Evolutionary conservation across 225 moss, liverwort and hornwort species (phyloP).

Genomic region (Bryoerythrophyllum caledonicum): DNA sequence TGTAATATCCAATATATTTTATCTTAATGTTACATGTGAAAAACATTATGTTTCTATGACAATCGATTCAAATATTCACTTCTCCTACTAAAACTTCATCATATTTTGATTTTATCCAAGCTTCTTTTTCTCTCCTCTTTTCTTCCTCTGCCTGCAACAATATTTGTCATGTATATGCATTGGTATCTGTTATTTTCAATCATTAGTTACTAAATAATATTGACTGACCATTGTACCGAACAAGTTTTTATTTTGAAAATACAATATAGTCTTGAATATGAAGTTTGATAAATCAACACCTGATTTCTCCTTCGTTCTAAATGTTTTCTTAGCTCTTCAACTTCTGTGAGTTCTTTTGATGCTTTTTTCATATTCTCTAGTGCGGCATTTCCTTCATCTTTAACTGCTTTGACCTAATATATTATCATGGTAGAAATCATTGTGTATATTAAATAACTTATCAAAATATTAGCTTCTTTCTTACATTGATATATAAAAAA

Average conservation of each 20-base stretch:
- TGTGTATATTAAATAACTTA: neutral
- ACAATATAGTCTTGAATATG: accelerated
- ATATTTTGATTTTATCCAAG: conserved; percentile 60
- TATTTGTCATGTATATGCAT: neutral
- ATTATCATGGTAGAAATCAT: too few species aligned
- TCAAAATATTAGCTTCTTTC: neutral
- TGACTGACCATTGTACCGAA: neutral
- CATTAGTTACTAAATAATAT: too few species aligned
- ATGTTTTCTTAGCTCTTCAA: neutral
- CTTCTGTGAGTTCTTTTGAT: conserved; percentile 31
- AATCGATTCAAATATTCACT: conserved; percentile 7
- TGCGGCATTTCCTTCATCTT: conserved; percentile 46
- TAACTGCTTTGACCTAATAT: conserved; percentile 40
- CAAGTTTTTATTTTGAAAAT: neutral
- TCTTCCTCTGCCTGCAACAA: conserved; percentile 46
- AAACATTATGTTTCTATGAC: neutral
- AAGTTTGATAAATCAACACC: neutral
- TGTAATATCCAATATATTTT: too few species aligned
- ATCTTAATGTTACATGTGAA: neutral
- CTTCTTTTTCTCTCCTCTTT: conserved; percentile 46
- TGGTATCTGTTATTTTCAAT: too few species aligned
- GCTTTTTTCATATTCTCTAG: conserved; percentile 50
- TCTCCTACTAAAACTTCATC: conserved; percentile 59
- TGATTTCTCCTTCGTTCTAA: conserved; percentile 16
- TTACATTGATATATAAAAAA: neutral